A percentile compares a stretch with the other conserved stretches of the same genome.
phyloP scores from a whole-genome alignment of 148 eudicot genomes.

The Hydrangea macrophylla region DNA sequence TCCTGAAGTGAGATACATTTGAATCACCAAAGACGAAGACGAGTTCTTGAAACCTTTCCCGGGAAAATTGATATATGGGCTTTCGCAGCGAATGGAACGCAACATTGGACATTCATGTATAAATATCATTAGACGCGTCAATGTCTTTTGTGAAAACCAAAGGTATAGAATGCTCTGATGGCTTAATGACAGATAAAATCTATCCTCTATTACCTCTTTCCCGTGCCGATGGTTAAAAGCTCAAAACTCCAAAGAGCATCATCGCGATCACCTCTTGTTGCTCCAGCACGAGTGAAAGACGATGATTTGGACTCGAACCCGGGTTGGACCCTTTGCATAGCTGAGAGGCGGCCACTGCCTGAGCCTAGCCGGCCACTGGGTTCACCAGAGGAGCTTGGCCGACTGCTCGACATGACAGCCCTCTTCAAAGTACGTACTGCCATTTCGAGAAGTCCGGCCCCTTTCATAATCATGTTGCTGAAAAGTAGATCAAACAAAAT shows the following conservation, averaged over 20 bases:
- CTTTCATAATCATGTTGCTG: slow-evolving; percentile 78
- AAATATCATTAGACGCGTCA: too few species aligned
- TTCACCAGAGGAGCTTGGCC: slow-evolving; percentile 86
- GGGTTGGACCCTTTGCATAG: slow-evolving; percentile 76
- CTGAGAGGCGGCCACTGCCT: slow-evolving; percentile 58
- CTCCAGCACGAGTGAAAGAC: slow-evolving; percentile 60
- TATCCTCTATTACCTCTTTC: slow-evolving; percentile 57
- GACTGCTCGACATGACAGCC: slow-evolving; percentile 62
- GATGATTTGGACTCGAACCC: slow-evolving; percentile 82
- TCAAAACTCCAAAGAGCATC: slow-evolving; percentile 91
- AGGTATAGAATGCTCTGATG: background rate
- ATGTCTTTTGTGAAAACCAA: background rate
- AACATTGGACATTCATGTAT: background rate
- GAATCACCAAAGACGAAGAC: background rate
- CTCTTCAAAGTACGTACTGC: slow-evolving; percentile 72
- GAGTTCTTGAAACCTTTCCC: background rate
- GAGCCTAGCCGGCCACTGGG: slow-evolving; percentile 62
- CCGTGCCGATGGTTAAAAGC: slow-evolving; percentile 78
- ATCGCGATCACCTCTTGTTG: slow-evolving; percentile 60
- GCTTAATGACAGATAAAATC: background rate
- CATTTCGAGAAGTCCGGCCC: slow-evolving; percentile 59
- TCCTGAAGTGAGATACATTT: background rate
- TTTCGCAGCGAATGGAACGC: background rate
- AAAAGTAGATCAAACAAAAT: slow-evolving; percentile 1
- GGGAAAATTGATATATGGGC: background rate